Evolutionary conservation across 129 eudicot species (phyloP).

Genomic region (Escallonia herrerae): DNA sequence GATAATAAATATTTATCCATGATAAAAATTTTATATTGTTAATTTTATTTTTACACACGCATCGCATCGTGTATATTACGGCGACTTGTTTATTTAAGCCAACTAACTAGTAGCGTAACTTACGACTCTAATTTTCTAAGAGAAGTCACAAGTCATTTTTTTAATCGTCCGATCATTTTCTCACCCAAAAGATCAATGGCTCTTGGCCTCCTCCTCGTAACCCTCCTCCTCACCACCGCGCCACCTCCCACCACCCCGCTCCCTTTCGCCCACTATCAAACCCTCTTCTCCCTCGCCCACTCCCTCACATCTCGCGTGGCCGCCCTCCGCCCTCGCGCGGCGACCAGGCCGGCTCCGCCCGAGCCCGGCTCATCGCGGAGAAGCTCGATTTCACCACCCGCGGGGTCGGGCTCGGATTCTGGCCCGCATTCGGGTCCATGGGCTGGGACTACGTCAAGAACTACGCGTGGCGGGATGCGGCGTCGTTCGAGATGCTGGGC

Average conservation of each 20-base stretch:
- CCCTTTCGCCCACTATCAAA: slow-evolving; percentile 34
- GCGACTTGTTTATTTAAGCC: no score
- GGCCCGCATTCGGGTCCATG: slow-evolving; percentile 35
- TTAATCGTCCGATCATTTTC: no score
- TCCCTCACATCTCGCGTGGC: slow-evolving; percentile 71
- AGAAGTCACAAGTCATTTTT: no score
- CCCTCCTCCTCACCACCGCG: neutral
- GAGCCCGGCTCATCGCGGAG: slow-evolving; percentile 48
- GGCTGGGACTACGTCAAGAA: slow-evolving; percentile 69
- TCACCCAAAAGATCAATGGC: no score
- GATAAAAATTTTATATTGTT: no score
- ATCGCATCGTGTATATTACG: no score
- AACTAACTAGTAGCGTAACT: no score
- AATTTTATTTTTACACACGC: no score
- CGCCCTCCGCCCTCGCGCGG: slow-evolving; percentile 75
- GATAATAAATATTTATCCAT: no score
- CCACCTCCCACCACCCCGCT: slow-evolving; percentile 21
- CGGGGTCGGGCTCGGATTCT: slow-evolving; percentile 44
- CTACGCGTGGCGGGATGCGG: slow-evolving; percentile 57
- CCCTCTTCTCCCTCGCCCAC: slow-evolving; percentile 64
- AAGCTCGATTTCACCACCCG: slow-evolving; percentile 25
- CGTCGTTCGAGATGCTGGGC: slow-evolving; percentile 32
- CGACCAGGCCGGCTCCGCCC: slow-evolving; percentile 44
- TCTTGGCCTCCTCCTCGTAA: slow-evolving; percentile 1
- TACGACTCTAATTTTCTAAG: no score